Percentiles rank a stretch among this genome's conserved stretches.
Conservation (phyloP, 345 rosid genomes). For the Alliaria petiolata region DNA sequence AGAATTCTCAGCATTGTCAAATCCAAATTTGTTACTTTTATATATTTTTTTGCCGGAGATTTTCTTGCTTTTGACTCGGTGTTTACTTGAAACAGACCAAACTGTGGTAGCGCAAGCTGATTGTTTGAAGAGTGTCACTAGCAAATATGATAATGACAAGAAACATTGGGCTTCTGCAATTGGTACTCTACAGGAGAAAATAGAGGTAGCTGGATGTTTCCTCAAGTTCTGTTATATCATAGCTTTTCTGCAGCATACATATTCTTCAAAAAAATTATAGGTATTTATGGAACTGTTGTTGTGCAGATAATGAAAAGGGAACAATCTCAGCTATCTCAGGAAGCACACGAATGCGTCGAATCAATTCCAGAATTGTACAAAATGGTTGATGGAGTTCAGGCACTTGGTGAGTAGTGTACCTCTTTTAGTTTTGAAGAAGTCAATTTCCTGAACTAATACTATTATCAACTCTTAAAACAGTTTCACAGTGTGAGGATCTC, state of each 20-base stretch:
- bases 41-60: background rate
- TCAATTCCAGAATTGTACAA: slow-evolving; percentile 74
- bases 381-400: slow-evolving; percentile 88
- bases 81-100: slow-evolving; percentile 49
- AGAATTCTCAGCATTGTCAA: background rate
- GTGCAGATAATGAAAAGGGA: slow-evolving; percentile 76
- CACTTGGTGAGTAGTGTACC: slow-evolving; percentile 56
- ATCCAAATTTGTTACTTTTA: background rate
- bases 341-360: slow-evolving; percentile 80
- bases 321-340: slow-evolving; percentile 66
- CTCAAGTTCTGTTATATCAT: background rate
- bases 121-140: slow-evolving; percentile 49
- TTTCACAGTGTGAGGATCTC: slow-evolving; percentile 87
- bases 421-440: background rate
- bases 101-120: slow-evolving; percentile 67
- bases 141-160: slow-evolving; percentile 56
- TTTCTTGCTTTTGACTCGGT: background rate
- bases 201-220: slow-evolving; percentile 45
- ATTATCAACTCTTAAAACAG: slow-evolving; percentile 39
- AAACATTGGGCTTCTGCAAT: slow-evolving; percentile 52
- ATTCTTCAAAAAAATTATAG: background rate
- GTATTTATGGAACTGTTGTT: background rate
- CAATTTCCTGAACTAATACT: slow-evolving; percentile 15
- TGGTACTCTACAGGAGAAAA: slow-evolving; percentile 50
- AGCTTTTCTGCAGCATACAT: background rate